phyloP scores from a whole-genome alignment of 805 yeast species.

The Suhomyces sp. region DNA sequence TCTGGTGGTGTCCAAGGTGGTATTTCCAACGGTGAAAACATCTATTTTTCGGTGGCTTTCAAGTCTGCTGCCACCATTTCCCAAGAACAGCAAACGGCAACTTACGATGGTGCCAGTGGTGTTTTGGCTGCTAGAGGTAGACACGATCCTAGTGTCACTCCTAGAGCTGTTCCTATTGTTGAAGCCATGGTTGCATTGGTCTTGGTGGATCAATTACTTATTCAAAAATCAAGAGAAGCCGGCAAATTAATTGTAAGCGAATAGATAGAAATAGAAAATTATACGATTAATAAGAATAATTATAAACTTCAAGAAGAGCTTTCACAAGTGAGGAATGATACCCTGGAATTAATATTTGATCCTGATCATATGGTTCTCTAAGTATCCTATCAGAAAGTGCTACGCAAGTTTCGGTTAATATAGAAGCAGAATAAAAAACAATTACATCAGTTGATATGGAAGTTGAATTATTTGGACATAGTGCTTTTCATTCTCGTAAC shows the following conservation, averaged over 20 bases:
- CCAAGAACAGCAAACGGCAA: slow-evolving; percentile 84
- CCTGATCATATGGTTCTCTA: too few species aligned
- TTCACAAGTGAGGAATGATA: too few species aligned
- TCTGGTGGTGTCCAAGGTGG: slow-evolving; percentile 99
- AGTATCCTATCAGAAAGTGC: too few species aligned
- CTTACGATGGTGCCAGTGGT: slow-evolving; percentile 87
- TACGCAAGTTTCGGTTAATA: too few species aligned
- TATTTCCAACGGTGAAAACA: slow-evolving; percentile 91
- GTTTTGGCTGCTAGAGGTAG: slow-evolving; percentile 93
- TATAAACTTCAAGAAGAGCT: too few species aligned
- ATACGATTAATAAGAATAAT: too few species aligned
- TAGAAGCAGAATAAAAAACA: too few species aligned
- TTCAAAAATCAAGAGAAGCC: slow-evolving; percentile 79
- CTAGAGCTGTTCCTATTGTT: slow-evolving; percentile 97
- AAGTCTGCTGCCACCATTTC: slow-evolving; percentile 97
- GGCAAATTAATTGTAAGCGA: slow-evolving; percentile 1
- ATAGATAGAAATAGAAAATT: not conserved
- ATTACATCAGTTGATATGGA: too few species aligned
- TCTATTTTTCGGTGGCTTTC: slow-evolving; percentile 93
- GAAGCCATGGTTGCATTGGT: slow-evolving; percentile 98
- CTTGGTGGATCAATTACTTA: slow-evolving; percentile 76
- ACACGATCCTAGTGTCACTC: slow-evolving; percentile 98
- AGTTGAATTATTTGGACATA: too few species aligned
- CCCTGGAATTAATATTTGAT: too few species aligned
- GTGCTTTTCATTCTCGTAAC: too few species aligned